Conservation (phyloP, 345 rosid species). For the Syzygium aqueum region DNA sequence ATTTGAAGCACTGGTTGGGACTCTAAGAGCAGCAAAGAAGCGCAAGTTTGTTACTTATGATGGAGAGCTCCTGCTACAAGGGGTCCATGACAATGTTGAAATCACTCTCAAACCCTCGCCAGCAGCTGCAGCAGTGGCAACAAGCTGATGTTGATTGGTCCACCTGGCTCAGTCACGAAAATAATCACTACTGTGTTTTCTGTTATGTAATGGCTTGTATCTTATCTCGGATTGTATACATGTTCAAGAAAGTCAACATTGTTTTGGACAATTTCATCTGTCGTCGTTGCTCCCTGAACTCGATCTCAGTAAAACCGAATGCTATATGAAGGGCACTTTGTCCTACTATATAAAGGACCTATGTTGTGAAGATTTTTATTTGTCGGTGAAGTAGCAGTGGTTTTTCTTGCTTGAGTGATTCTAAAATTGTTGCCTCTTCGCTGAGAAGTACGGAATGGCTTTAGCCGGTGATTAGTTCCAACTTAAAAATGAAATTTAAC, state of each 20-base stretch:
- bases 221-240: not conserved
- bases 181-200: not conserved
- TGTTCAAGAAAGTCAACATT: not conserved
- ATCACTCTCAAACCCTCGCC: conserved; percentile 54
- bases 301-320: not conserved
- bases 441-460: not conserved
- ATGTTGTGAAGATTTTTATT: not conserved
- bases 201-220: not conserved
- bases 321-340: not conserved
- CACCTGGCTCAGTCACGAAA: not conserved
- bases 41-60: conserved; percentile 61
- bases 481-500: not conserved
- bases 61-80: conserved; percentile 86
- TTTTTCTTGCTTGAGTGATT: not conserved
- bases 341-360: not conserved
- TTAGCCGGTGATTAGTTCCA: not conserved
- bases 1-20: conserved; percentile 91
- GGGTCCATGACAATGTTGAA: conserved; percentile 89
- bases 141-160: not conserved
- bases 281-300: not conserved
- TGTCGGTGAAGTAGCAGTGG: not conserved
- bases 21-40: conserved; percentile 89
- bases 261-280: not conserved
- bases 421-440: not conserved
- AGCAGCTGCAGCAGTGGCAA: conserved; percentile 10